Base-by-base conservation (phyloP, 805 yeast genomes). In the Myxozyma melibiosi region DNA sequence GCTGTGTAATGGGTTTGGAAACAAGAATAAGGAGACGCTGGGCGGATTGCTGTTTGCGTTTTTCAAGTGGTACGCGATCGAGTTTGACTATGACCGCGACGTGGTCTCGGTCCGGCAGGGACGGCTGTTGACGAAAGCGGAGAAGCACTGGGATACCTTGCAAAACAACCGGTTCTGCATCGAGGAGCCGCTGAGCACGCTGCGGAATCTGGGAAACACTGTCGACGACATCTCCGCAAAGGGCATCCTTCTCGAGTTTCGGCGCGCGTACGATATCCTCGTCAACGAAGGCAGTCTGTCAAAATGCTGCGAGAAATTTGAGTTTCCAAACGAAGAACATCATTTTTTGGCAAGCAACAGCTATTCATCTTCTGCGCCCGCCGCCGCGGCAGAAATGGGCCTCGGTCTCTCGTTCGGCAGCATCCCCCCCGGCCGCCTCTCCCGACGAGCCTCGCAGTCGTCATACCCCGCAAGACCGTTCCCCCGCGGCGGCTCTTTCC, bases 191-290 rank as follows among this genome's bases (percentile, higher is more conserved):
- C 31, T 66, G 41, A 51, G 42, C 9, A 51, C 58, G 35, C 37
- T 58, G 37, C 61, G 68, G 16, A 66, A 66, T 46, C 53, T 66
- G 14, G 68, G 68, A 11, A 66, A 66, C 38, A 66, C 68, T 5
- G 68, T 62, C 7, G 68, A 66, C 40, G 68, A 66, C 33, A 62
- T 56, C 31, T 62, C 67, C 13, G 65, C 66, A 37, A 62, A 63
- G 44, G 68, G 68, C 11, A 47, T 65, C 25, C 55, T 53, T 24
- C 55, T 65, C 13, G 68, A 65, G 48, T 65, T 65, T 28, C 56
- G 67, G 9, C 58, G 68, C 16, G 66, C 66, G 34, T 65, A 38
- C 40, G 59, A 53, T 16, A 40, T 55, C n/a, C 47, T 60, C 11
- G 45, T 38, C 24, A 47, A 42, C 25, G 55, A 52, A 13, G 47